Base-by-base conservation (phyloP, 345 rosid species). In the Dovyalis caffra region DNA sequence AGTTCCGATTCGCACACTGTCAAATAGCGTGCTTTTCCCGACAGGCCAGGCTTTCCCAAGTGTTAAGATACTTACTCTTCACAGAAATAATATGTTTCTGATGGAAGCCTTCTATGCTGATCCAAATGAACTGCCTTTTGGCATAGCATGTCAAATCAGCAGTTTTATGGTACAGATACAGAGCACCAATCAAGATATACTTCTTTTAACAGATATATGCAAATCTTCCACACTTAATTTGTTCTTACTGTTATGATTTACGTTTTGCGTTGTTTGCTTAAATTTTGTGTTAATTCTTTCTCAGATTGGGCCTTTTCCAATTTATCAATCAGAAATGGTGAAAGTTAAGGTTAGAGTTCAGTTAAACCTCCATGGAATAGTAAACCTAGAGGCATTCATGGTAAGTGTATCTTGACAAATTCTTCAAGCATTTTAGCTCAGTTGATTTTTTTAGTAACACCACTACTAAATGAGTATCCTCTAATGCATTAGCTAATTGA, bases 251-350 rank as follows among this genome's bases (percentile, higher is more conserved):
- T 43, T 43, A 2, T 43, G 47, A 43, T 43, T 43, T 15, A 43
- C 14, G 18, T 60, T 10, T 23, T 25, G 64, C 29, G 4, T 9
- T 26, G 32, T 10, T 15, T 60, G 64, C 64, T 43, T 26, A 21
- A 16, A 70, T 67, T 16, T 2, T 77, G 6, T 40, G 43, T 12
- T 51, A 11, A 11, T 49, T 38, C 45, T 25, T 70, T 7, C n/a
- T 81, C 80, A 91, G 98, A 85, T 93, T 60, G 98, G 97, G 64
- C 98, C 98, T 74, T 90, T 93, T 83, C 93, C 90, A 76, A 83
- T 88, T 65, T 66, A 83, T 11, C 87, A 84, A 75, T 83, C 76
- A 70, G 93, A 93, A 72, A 79, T 88, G 57, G 89, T 89, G 33
- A 93, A 91, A 74, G 80, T 93, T 71, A 93, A 93, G 84, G 90